Evolutionary conservation across 1,139 yeast species (phyloP), one percentile per base, ranked within the genome.

Genomic region (Blastobotrys proliferans): DNA sequence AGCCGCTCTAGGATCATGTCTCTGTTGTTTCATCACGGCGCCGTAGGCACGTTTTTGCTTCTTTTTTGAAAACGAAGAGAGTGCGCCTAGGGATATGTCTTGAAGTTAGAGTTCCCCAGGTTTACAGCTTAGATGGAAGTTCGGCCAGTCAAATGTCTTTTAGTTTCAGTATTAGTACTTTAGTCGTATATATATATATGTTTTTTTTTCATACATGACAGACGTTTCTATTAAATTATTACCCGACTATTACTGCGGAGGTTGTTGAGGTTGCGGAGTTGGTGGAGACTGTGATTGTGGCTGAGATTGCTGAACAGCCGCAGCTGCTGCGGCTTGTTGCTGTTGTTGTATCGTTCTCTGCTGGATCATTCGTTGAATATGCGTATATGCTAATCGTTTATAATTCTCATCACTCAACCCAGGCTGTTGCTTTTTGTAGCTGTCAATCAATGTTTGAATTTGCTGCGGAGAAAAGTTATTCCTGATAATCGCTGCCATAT

Each of bases 61-160:
- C n/a, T n/a, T n/a, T n/a, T n/a, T n/a, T n/a, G n/a, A n/a, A n/a
- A n/a, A n/a, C n/a, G n/a, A n/a, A n/a, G n/a, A n/a, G n/a, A n/a
- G n/a, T n/a, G n/a, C n/a, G n/a, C n/a, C n/a, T n/a, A n/a, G n/a
- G n/a, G n/a, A n/a, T n/a, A n/a, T n/a, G n/a, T n/a, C n/a, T n/a
- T n/a, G n/a, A n/a, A n/a, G n/a, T n/a, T n/a, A n/a, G n/a, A n/a
- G n/a, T n/a, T n/a, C n/a, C 2, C 58, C 58, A 20, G 55, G 64
- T 11, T 53, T 86, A 53, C 88, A 86, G 64, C 70, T 90, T 47
- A 83, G 88, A 61, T 90, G 94, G 94, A 86, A 83, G 61, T 74
- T 78, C 24, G 76, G 77, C 47, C 88, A 79, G 4, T 44, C 32
- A 11, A 29, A 44, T 16, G 35, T 40, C 16, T 26, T 41, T 4